Evolutionary conservation across 768 basidiomycete genomes (phyloP).

Genomic region (Tricholoma saponaceum): DNA sequence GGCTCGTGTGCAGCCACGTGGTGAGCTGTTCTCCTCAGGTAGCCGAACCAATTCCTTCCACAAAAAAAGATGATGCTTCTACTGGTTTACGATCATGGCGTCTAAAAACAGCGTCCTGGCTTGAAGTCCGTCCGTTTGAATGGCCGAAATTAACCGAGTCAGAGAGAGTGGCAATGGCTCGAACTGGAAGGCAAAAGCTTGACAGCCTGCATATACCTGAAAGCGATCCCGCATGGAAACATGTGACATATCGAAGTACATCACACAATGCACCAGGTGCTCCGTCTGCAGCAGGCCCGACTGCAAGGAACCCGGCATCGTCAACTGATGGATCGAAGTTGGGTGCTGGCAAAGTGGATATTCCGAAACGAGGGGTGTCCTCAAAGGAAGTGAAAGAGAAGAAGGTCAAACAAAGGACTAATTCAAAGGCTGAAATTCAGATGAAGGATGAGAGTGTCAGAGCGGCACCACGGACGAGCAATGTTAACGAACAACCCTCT

Average conservation of each 20-base stretch:
- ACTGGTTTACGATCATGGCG: slow-evolving; percentile 39
- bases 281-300: slow-evolving; percentile 7
- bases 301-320: slow-evolving; percentile 7
- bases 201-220: slow-evolving; percentile 50
- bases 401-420: slow-evolving; percentile 39
- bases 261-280: slow-evolving; percentile 3
- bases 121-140: slow-evolving; percentile 66
- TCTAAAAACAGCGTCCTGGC: slow-evolving; percentile 57
- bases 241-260: slow-evolving; percentile 33
- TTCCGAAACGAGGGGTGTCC: slow-evolving; percentile 43
- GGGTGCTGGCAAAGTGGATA: slow-evolving; percentile 16
- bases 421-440: slow-evolving; percentile 35
- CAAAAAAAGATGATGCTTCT: slow-evolving; percentile 33
- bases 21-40: slow-evolving; percentile 31
- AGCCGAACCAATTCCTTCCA: slow-evolving; percentile 38
- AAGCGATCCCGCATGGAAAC: slow-evolving; percentile 59
- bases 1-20: background rate
- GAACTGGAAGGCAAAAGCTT: slow-evolving; percentile 47
- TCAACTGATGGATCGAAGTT: slow-evolving; percentile 6
- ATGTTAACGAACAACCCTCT: slow-evolving; percentile 6
- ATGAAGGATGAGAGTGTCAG: slow-evolving; percentile 47
- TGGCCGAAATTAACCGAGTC: slow-evolving; percentile 46
- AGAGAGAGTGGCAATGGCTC: slow-evolving; percentile 47
- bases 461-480: slow-evolving; percentile 13
- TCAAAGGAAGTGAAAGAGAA: slow-evolving; percentile 45